Conservation (phyloP, 805 yeast genomes). For the Blastobotrys chiropterorum region DNA sequence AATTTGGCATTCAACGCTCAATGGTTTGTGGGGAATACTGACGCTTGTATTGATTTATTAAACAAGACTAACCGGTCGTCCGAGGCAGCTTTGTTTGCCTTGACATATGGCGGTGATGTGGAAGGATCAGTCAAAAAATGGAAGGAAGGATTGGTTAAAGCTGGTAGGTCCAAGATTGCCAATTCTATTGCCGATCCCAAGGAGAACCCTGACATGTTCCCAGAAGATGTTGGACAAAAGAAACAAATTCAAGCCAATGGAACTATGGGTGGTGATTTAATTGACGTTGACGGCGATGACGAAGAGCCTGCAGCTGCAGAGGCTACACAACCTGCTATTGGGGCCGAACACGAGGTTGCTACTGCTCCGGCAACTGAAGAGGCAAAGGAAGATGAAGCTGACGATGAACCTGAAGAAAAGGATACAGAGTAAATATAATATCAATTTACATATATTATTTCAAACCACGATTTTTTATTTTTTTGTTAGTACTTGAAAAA, state of each 20-base stretch:
- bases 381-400: constrained; percentile 19
- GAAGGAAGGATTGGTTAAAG: constrained; percentile 50
- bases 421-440: background rate
- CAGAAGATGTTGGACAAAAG: constrained; percentile 25
- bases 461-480: background rate
- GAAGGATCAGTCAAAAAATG: constrained; percentile 52
- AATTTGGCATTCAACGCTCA: constrained; percentile 88
- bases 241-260: constrained; percentile 7
- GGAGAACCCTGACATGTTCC: constrained; percentile 32
- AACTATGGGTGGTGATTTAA: constrained; percentile 30
- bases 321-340: constrained; percentile 14
- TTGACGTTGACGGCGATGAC: constrained; percentile 33
- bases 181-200: constrained; percentile 50
- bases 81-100: constrained; percentile 79
- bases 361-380: constrained; percentile 20
- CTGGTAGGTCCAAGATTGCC: constrained; percentile 54
- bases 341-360: constrained; percentile 20
- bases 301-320: constrained; percentile 18
- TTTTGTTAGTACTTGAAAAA: background rate
- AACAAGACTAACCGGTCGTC: constrained; percentile 61
- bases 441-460: background rate
- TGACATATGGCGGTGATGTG: constrained; percentile 56
- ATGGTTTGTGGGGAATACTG: constrained; percentile 76
- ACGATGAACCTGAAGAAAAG: constrained; percentile 13
- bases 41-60: constrained; percentile 58